Conservation (phyloP, 78 protist species). For the Speleostelium caveatum region DNA sequence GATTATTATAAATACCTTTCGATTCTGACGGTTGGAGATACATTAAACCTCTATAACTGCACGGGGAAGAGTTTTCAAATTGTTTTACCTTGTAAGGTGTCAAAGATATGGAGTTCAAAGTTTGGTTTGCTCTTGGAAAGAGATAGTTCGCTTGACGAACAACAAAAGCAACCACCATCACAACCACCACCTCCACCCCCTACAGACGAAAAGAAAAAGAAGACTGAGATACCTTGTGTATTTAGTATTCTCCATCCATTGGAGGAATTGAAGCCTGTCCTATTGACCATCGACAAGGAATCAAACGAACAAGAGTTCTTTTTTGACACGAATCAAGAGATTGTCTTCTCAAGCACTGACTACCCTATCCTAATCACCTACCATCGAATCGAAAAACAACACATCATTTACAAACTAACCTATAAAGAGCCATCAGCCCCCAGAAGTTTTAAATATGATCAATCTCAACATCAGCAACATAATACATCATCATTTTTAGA, state of each 20-base stretch:
- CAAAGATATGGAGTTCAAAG: conserved; percentile 15
- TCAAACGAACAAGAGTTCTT: conserved; percentile 24
- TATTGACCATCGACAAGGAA: background rate
- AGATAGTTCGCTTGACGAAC: background rate
- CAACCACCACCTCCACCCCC: too few relatives aligned
- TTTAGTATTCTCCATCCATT: conserved; percentile 56
- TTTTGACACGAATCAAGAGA: conserved; percentile 29
- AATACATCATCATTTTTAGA: too few relatives aligned
- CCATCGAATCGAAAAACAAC: background rate
- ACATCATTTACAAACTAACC: conserved; percentile 15
- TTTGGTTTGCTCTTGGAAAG: conserved; percentile 58
- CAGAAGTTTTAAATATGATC: background rate
- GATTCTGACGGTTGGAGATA: background rate
- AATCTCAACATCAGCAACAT: background rate
- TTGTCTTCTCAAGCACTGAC: conserved; percentile 6
- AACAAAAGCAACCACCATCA: background rate
- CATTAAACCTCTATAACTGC: conserved; percentile 33
- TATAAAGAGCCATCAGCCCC: background rate
- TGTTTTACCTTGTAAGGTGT: conserved; percentile 50
- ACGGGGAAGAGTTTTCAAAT: conserved; percentile 29
- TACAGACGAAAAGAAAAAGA: conserved; percentile 13
- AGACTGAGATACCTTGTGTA: conserved; percentile 33
- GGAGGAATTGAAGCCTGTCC: conserved; percentile 49
- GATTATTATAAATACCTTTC: conserved; percentile 12
- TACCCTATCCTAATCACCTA: conserved; percentile 28